phyloP scores from a whole-genome alignment of 148 eudicot species.

The Spergularia marina region DNA sequence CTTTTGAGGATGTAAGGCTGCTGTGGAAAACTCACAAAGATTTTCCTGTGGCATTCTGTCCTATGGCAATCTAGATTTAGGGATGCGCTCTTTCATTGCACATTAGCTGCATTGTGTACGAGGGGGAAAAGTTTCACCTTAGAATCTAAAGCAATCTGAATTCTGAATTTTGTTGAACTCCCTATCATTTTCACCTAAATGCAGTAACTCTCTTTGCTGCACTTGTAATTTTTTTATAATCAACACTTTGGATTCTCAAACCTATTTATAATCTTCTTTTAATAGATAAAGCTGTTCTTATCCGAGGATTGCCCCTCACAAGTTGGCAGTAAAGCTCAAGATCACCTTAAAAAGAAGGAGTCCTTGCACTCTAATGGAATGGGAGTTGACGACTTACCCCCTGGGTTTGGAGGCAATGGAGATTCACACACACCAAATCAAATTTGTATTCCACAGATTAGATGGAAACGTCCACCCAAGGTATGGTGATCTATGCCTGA shows the following conservation, averaged over 20 bases:
- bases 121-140: not conserved
- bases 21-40: not conserved
- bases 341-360: constrained; percentile 21
- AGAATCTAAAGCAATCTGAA: constrained; percentile 2
- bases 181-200: too few species aligned
- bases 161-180: too few species aligned
- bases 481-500: constrained; percentile 34
- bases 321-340: constrained; percentile 26
- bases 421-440: constrained; percentile 16
- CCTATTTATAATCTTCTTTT: constrained; percentile 12
- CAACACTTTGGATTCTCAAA: not conserved
- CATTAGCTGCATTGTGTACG: not conserved
- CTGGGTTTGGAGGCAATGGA: constrained; percentile 28
- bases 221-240: not conserved
- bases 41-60: not conserved
- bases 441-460: constrained; percentile 29
- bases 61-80: not conserved
- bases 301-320: constrained; percentile 27
- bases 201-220: too few species aligned
- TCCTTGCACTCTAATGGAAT: constrained; percentile 16
- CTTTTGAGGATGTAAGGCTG: not conserved
- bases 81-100: not conserved
- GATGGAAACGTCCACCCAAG: constrained; percentile 60
- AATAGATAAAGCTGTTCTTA: constrained; percentile 32
- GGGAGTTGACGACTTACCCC: constrained; percentile 19